These are phyloP conservation scores for Scheffersomyces ergatensis DNA, from an alignment of 805 yeast species.

Conservation along the genomic window DNA sequence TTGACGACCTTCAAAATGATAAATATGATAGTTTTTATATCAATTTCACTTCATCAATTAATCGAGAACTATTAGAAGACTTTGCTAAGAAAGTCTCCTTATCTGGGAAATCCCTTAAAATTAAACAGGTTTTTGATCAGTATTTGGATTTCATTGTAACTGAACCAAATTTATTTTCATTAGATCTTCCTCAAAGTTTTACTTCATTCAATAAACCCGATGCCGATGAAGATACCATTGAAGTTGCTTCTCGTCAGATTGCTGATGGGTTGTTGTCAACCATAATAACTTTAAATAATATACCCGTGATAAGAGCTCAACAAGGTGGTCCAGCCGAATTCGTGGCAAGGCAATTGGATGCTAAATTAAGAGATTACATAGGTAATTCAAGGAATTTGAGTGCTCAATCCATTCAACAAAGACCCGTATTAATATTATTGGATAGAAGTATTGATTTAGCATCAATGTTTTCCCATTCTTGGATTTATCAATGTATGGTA, in stretches of 20 bases:
- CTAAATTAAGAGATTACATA: slow-evolving; percentile 80
- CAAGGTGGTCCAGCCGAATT: slow-evolving; percentile 94
- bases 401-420: slow-evolving; percentile 36
- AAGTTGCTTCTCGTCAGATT: slow-evolving; percentile 60
- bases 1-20: slow-evolving; percentile 70
- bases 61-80: slow-evolving; percentile 79
- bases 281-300: slow-evolving; percentile 69
- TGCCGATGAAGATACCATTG: slow-evolving; percentile 74
- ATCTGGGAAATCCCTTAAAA: slow-evolving; percentile 65
- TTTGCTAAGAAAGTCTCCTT: slow-evolving; percentile 80
- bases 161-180: slow-evolving; percentile 84
- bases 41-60: slow-evolving; percentile 80
- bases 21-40: slow-evolving; percentile 77
- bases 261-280: slow-evolving; percentile 81
- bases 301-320: slow-evolving; percentile 90
- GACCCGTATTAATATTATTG: slow-evolving; percentile 75
- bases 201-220: slow-evolving; percentile 66
- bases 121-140: slow-evolving; percentile 91
- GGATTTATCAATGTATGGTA: slow-evolving; percentile 97
- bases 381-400: slow-evolving; percentile 51
- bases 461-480: slow-evolving; percentile 93
- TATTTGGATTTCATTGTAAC: slow-evolving; percentile 89
- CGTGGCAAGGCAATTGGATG: slow-evolving; percentile 83
- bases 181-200: slow-evolving; percentile 68
- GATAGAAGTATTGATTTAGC: slow-evolving; percentile 90